Conservation (phyloP, 1,139 yeast genomes). For the Yamadazyma taylorii region DNA sequence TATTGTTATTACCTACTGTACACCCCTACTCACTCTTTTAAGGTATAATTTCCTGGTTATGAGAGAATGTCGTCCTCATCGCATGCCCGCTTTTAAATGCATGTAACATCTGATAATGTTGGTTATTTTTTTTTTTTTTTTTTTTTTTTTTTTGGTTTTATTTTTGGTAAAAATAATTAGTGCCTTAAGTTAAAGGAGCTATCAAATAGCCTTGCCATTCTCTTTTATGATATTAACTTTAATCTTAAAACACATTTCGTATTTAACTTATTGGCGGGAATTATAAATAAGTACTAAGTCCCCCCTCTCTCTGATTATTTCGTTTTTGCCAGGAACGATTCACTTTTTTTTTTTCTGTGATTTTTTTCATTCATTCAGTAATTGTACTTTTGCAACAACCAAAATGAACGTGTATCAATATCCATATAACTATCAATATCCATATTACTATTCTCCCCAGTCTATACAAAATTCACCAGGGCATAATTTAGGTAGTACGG, state of each 20-base stretch:
- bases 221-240: background rate
- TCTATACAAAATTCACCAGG: background rate
- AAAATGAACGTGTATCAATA: slow-evolving; percentile 11
- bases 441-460: slow-evolving; percentile 5
- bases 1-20: too few relatives aligned
- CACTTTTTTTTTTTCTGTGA: background rate
- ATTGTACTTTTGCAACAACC: too few relatives aligned
- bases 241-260: background rate
- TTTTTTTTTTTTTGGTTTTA: slow-evolving; percentile 1
- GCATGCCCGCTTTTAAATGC: background rate
- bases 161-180: background rate
- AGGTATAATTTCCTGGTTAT: too few relatives aligned
- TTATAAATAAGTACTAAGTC: too few relatives aligned
- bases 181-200: background rate
- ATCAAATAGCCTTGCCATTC: background rate
- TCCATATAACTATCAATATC: slow-evolving; percentile 9
- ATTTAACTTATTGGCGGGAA: too few relatives aligned
- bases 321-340: too few relatives aligned
- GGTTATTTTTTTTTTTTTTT: too few relatives aligned
- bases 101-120: slow-evolving; percentile 1
- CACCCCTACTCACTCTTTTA: too few relatives aligned
- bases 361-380: background rate
- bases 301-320: too few relatives aligned
- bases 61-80: too few relatives aligned
- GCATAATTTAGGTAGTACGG: background rate